Evolutionary conservation across 352 stramenopile species (phyloP).

Genomic region (Phytophthora europaea): DNA sequence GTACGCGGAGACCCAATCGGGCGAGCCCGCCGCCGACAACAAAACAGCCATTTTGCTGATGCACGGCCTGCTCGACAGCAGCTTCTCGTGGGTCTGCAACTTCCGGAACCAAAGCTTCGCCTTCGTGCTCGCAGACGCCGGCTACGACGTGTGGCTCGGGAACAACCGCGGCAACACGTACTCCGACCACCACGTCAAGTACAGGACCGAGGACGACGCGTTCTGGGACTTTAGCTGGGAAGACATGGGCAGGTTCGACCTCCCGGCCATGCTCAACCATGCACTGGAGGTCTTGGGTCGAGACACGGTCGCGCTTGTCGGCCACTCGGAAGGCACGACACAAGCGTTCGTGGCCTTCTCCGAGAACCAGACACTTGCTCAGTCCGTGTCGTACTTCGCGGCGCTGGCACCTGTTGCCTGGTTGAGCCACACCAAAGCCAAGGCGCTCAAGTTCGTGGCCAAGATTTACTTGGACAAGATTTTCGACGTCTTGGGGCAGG

Average conservation of each 20-base stretch:
- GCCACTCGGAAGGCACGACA: slow-evolving; percentile 63
- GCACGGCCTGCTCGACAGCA: slow-evolving; percentile 63
- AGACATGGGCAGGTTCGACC: slow-evolving; percentile 61
- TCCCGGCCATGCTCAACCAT: slow-evolving; percentile 62
- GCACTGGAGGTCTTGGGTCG: slow-evolving; percentile 36
- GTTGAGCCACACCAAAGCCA: slow-evolving; percentile 39
- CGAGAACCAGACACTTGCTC: slow-evolving; percentile 55
- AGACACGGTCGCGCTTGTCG: slow-evolving; percentile 52
- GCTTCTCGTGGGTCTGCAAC: slow-evolving; percentile 64
- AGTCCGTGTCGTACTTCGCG: slow-evolving; percentile 61
- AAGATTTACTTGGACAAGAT: slow-evolving; percentile 51
- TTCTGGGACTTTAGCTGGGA: slow-evolving; percentile 73
- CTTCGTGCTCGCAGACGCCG: slow-evolving; percentile 59
- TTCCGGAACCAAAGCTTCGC: slow-evolving; percentile 62
- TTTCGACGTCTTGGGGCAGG: slow-evolving; percentile 46
- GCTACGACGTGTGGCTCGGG: slow-evolving; percentile 71
- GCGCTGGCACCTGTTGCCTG: slow-evolving; percentile 54
- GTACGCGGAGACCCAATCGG: slow-evolving; percentile 45
- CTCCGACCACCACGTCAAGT: slow-evolving; percentile 56
- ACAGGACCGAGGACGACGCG: slow-evolving; percentile 37
- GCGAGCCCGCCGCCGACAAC: slow-evolving; percentile 20
- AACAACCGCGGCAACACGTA: slow-evolving; percentile 79
- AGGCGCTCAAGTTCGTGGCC: slow-evolving; percentile 38
- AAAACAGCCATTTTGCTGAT: slow-evolving; percentile 59
- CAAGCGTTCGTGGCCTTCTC: slow-evolving; percentile 66